These are phyloP conservation scores for Croton laevigatus DNA, from an alignment of 441 rosid genomes.

Conservation along the genomic window DNA sequence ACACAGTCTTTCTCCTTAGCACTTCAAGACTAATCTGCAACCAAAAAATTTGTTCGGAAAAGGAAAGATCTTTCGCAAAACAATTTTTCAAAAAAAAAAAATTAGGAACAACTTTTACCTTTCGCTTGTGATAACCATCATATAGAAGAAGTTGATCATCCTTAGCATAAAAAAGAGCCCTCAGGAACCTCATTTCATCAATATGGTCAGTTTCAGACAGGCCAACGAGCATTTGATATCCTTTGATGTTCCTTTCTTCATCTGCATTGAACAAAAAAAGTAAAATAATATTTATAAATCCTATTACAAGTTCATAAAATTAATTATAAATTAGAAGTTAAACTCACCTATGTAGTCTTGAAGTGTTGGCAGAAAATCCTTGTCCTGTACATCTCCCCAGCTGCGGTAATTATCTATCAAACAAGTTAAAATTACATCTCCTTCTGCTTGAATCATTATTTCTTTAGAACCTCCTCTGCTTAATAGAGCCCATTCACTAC, in stretches of 20 bases:
- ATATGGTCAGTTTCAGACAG: no score
- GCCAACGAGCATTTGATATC: constrained; percentile 48
- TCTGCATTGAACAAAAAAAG: no score
- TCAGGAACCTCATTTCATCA: constrained; percentile 74
- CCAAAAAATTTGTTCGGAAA: no score
- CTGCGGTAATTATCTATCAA: no score
- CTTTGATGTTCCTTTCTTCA: constrained; percentile 48
- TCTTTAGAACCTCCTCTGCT: constrained; percentile 40
- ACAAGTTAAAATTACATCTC: constrained; percentile 33
- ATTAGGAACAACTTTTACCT: constrained; percentile 38
- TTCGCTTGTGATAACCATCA: constrained; percentile 52
- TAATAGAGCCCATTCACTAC: constrained; percentile 69
- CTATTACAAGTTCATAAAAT: no score
- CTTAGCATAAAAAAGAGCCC: constrained; percentile 54
- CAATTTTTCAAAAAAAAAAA: no score
- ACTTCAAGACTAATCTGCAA: constrained; percentile 60
- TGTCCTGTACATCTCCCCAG: no score
- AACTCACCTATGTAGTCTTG: no score
- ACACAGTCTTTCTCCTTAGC: constrained; percentile 65
- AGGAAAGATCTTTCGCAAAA: neutral
- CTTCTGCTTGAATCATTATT: constrained; percentile 49
- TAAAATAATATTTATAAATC: neutral
- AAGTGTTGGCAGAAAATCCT: no score
- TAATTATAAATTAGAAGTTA: no score
- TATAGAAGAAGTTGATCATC: constrained; percentile 55